Evolutionary conservation across 208 protist species (phyloP).

Genomic region (Trypanosoma vivax): DNA sequence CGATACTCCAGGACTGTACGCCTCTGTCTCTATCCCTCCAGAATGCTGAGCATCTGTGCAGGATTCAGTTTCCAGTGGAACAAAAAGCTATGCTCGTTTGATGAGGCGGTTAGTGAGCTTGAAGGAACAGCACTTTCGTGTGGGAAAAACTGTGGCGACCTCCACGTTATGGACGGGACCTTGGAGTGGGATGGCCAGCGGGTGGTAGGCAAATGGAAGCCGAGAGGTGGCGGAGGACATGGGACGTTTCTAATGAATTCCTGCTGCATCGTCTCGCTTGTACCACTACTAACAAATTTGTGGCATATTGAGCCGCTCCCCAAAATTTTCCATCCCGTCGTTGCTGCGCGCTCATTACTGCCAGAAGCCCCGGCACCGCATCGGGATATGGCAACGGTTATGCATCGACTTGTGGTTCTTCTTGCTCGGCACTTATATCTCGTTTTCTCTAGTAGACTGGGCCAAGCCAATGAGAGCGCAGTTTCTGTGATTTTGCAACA

Average conservation of each 20-base stretch:
- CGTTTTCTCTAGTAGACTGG: constrained; percentile 49
- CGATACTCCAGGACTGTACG: constrained; percentile 47
- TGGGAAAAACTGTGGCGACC: constrained; percentile 5
- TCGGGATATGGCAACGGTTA: constrained; percentile 37
- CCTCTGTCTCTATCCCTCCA: constrained; percentile 28
- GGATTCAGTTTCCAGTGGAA: not conserved
- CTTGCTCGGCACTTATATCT: constrained; percentile 83
- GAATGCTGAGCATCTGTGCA: not conserved
- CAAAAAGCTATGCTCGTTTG: constrained; percentile 13
- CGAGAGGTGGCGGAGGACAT: constrained; percentile 36
- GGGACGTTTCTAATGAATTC: constrained; percentile 55
- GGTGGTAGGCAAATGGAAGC: constrained; percentile 58
- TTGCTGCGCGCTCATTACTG: constrained; percentile 10
- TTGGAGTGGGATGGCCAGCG: constrained; percentile 73
- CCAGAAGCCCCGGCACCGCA: constrained; percentile 12
- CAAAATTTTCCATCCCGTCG: constrained; percentile 48
- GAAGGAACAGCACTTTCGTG: constrained; percentile 1
- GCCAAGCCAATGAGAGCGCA: constrained; percentile 34
- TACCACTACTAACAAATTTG: constrained; percentile 41
- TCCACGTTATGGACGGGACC: constrained; percentile 34
- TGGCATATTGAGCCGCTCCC: constrained; percentile 76
- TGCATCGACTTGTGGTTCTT: constrained; percentile 82
- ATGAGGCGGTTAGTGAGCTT: constrained; percentile 1
- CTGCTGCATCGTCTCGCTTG: constrained; percentile 29
- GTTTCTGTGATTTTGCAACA: constrained; percentile 62